Base-by-base conservation (phyloP, 169 alveolate species). In the Toxoplasma gondii region DNA sequence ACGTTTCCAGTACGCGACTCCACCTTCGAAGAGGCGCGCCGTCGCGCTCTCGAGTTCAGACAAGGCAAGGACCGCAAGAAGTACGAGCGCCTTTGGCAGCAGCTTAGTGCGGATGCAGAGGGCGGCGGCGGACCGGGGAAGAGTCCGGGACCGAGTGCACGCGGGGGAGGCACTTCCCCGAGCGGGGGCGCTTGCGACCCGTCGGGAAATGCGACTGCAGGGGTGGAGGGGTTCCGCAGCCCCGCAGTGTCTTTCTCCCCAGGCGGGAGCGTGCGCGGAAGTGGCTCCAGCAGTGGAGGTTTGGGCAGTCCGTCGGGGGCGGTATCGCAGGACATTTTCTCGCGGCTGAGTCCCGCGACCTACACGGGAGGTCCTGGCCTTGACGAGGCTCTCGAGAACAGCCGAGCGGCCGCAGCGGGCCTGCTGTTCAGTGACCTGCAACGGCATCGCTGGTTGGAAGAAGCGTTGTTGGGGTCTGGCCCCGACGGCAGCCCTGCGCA, bases 31-130 rank as follows among this genome's bases (percentile, higher is more conserved):
- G 93, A 88, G 64, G 93, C 93, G 67, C 84, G 93, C 31, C 58
- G 70, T 43, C 87, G 74, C 58, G 93, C 93, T 38, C 86, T 88
- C 84, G 86, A 88, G 69, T 88, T 88, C 69, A 38, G 93, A 54
- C 74, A 45, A 31, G 88, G 41, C 22, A 82, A 44, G 36, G 88
- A 82, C 44, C 84, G 84, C 0, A 31, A 36, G 39, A 74, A 74
- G n/a, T 74, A 34, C 44, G 84, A 74, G 43, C 38, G 84, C 45
- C 84, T 74, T 41, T 74, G 84, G 84, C 84, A 74, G 43, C 84
- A 74, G 84, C 44, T 74, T 9, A 74, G 43, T n/a, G 84, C 84
- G 43, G 84, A 74, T 31, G 84, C 49, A n/a, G 39, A 34, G 41
- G 43, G 45, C 17, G 43, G 43, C 5, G 84, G 44, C 44, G 84